Conservation (phyloP, 805 yeast species). For the Wickerhamiella bombiphila region DNA sequence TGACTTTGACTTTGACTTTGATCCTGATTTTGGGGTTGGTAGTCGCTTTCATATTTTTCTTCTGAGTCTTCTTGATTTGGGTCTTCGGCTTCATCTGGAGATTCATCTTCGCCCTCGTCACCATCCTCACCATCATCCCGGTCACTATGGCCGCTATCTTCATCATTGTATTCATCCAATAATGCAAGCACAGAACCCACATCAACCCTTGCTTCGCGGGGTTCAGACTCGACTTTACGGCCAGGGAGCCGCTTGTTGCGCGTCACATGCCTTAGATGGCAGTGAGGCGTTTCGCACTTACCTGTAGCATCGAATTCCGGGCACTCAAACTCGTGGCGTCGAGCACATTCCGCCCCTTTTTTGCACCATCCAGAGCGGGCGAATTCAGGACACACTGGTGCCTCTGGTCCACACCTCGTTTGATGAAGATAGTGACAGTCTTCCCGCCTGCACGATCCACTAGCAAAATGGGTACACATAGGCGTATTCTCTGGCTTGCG, state of each 20-base stretch:
- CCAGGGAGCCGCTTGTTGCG: neutral
- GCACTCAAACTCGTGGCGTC: conserved; percentile 46
- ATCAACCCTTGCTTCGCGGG: neutral
- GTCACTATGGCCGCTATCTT: no score
- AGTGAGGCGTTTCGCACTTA: conserved; percentile 38
- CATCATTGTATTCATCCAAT: neutral
- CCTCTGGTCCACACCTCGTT: conserved; percentile 26
- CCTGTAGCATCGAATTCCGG: conserved; percentile 59
- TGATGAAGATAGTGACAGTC: conserved; percentile 40
- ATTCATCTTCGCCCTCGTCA: conserved; percentile 9
- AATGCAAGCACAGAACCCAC: neutral
- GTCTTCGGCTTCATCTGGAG: conserved; percentile 4
- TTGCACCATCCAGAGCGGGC: conserved; percentile 56
- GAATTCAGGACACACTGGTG: conserved; percentile 50
- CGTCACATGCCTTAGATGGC: conserved; percentile 39
- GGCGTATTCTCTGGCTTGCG: conserved; percentile 48
- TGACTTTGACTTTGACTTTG: no score
- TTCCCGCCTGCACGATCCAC: conserved; percentile 33
- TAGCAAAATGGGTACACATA: conserved; percentile 38
- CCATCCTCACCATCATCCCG: conserved; percentile 5
- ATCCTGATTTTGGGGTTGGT: no score
- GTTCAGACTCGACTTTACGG: no score
- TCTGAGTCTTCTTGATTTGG: conserved; percentile 3
- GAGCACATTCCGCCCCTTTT: conserved; percentile 42
- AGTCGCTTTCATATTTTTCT: neutral